Conservation (phyloP, 1,284 basidiomycete species). For the Ganoderma resinaceum region DNA sequence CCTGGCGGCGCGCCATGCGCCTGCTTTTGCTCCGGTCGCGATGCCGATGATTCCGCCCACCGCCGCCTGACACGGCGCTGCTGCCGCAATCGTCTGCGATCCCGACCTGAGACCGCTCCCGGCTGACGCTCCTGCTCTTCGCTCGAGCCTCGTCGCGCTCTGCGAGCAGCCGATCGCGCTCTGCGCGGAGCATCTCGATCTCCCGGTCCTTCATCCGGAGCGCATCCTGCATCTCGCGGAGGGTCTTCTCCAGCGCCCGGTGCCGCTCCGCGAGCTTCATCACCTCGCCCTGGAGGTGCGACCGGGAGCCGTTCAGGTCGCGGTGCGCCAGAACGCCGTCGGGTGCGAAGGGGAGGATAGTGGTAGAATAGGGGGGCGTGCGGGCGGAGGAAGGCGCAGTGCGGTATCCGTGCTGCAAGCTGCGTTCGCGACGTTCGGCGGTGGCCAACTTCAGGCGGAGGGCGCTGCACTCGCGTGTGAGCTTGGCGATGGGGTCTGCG, state of each 20-base stretch:
- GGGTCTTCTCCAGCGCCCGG: slow-evolving; percentile 61
- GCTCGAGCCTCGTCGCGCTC: slow-evolving; percentile 39
- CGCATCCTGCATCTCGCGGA: slow-evolving; percentile 42
- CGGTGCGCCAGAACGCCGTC: slow-evolving; percentile 61
- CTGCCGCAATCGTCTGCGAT: slow-evolving; percentile 23
- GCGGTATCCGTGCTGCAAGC: slow-evolving; percentile 33
- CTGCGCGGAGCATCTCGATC: slow-evolving; percentile 59
- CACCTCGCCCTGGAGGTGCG: slow-evolving; percentile 62
- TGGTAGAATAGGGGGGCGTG: slow-evolving; percentile 32
- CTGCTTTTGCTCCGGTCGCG: slow-evolving; percentile 35
- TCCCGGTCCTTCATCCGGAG: slow-evolving; percentile 50
- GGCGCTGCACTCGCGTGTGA: slow-evolving; percentile 49
- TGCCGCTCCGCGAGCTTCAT: slow-evolving; percentile 65
- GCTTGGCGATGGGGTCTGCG: slow-evolving; percentile 45
- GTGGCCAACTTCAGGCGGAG: slow-evolving; percentile 60
- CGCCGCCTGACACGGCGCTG: slow-evolving; percentile 12
- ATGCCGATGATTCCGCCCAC: slow-evolving; percentile 25
- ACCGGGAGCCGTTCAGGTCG: slow-evolving; percentile 52
- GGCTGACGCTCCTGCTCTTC: slow-evolving; percentile 35
- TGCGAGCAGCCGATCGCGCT: slow-evolving; percentile 45
- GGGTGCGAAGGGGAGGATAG: slow-evolving; percentile 28
- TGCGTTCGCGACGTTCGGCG: slow-evolving; percentile 41
- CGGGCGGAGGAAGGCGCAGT: slow-evolving; percentile 38
- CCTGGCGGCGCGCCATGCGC: slow-evolving; percentile 33
- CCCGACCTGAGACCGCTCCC: slow-evolving; percentile 22